These are phyloP conservation scores for Mucor piriformis DNA, from an alignment of 371 early-diverging fungal species.

Conservation along the genomic window DNA sequence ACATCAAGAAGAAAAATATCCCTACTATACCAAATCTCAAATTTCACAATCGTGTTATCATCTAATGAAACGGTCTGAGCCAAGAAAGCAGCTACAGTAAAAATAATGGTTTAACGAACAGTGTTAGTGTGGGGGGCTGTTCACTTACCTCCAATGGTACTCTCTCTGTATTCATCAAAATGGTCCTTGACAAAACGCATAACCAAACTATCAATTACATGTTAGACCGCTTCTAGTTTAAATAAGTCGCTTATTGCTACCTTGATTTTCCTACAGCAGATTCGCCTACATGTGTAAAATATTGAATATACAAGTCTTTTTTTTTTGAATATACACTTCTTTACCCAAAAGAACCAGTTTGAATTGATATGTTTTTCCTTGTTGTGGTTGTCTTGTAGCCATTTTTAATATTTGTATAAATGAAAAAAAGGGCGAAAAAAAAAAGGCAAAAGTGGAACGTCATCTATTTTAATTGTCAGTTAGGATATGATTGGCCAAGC, in stretches of 20 bases:
- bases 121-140: background rate
- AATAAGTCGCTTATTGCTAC: too few species aligned
- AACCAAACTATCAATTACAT: slow-evolving; percentile 72
- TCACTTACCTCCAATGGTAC: slow-evolving; percentile 92
- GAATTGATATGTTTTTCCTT: slow-evolving; percentile 70
- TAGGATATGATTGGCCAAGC: background rate
- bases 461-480: background rate
- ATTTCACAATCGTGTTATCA: slow-evolving; percentile 71
- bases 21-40: slow-evolving; percentile 79
- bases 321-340: slow-evolving; percentile 3
- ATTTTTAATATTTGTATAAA: background rate
- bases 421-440: background rate
- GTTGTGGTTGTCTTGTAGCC: slow-evolving; percentile 41
- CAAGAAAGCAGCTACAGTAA: slow-evolving; percentile 72
- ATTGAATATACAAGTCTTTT: background rate
- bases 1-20: background rate
- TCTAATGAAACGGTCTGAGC: slow-evolving; percentile 73
- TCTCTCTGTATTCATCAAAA: slow-evolving; percentile 97
- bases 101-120: too few species aligned
- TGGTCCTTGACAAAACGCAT: slow-evolving; percentile 95
- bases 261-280: slow-evolving; percentile 89
- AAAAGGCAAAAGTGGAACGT: background rate
- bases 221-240: slow-evolving; percentile 12
- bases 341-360: slow-evolving; percentile 82
- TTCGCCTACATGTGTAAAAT: slow-evolving; percentile 59